A percentile compares a stretch with the other conserved stretches of the same genome.
These are phyloP conservation scores for Hirschfeldia incana DNA, from an alignment of 345 rosid species.

Conservation along the genomic window DNA sequence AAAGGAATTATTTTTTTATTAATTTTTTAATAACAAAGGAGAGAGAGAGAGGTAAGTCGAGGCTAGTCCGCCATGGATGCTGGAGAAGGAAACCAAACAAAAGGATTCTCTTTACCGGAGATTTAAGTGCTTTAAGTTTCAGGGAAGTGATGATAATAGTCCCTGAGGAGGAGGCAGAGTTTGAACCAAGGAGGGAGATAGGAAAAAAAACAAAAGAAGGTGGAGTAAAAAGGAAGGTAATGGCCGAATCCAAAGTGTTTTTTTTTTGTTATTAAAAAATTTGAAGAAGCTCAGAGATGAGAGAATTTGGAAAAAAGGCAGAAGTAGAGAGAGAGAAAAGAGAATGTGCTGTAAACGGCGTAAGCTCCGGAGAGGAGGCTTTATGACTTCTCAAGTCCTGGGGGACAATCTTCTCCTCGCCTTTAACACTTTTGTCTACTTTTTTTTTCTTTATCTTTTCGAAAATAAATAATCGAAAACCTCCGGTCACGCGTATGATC, in stretches of 20 bases:
- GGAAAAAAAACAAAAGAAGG: background rate
- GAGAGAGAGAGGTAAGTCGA: background rate
- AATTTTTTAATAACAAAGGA: background rate
- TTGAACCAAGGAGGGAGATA: constrained; percentile 2
- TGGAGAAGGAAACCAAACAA: background rate
- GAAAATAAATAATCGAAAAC: background rate
- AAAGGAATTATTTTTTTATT: background rate
- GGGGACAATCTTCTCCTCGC: constrained; percentile 18
- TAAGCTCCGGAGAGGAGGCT: constrained; percentile 17
- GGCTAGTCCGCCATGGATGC: constrained; percentile 26
- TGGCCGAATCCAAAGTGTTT: constrained; percentile 11
- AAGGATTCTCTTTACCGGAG: constrained; percentile 1
- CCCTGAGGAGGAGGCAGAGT: background rate
- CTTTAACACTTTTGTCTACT: background rate
- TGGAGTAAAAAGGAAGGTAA: constrained; percentile 14
- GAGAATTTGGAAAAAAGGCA: background rate
- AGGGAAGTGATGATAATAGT: background rate
- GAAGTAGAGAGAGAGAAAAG: constrained; percentile 2
- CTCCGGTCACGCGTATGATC: constrained; percentile 18
- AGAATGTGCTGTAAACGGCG: background rate
- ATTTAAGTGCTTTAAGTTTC: background rate
- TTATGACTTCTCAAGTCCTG: constrained; percentile 5
- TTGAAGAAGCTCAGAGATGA: background rate
- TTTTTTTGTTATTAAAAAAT: background rate
- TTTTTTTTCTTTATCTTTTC: background rate